Base-by-base conservation (phyloP, 2,329 filamentous ascomycete genomes). In the Pseudogymnoascus sp. region DNA sequence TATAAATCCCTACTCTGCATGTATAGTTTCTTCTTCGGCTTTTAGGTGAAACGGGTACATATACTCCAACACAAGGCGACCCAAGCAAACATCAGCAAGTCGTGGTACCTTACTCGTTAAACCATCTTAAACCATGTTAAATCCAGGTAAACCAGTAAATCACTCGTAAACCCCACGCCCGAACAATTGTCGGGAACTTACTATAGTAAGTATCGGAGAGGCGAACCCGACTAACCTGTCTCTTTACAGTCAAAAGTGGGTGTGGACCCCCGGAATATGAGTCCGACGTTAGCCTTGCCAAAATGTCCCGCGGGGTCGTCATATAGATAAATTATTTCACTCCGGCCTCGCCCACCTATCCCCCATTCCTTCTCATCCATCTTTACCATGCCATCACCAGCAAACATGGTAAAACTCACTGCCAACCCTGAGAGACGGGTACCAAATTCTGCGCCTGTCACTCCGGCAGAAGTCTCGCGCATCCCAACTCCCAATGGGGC, bases 401-500 rank as follows among this genome's bases (percentile, higher is more conserved):
- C 47, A 54, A 54, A 32, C 47, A 54, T 54, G 47, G 47, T 54
- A 18, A 54, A 54, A 54, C 28, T 32, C 1, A 18, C 47, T 54
- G 47, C 47, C n/a, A 54, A 54, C 47, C 28, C 47, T 18, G 47
- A 54, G 16, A 54, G 47, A 54, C 25, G 47, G 47, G 25, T 54
- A 9, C 28, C 47, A 54, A 54, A 54, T 54, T 54, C 47, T 54
- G 47, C 47, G 25, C 47, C 47, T 2, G 47, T 54, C 25, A 54
- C 47, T 16, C 47, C 47, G 2, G 47, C 8, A 60, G 62, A 34
- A 65, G 62, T 43, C 35, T 54, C 34, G 66, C 63, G 16, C 59
- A 41, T 18, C 64, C 63, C 16, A 60, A 61, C 54, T 59, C 65
- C 22, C 54, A 59, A 14, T 64, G 57, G n/a, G 28, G 37, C 16